Evolutionary conservation across 176 grass and related monocot genomes (phyloP).

Genomic region (Oryza brachyantha): DNA sequence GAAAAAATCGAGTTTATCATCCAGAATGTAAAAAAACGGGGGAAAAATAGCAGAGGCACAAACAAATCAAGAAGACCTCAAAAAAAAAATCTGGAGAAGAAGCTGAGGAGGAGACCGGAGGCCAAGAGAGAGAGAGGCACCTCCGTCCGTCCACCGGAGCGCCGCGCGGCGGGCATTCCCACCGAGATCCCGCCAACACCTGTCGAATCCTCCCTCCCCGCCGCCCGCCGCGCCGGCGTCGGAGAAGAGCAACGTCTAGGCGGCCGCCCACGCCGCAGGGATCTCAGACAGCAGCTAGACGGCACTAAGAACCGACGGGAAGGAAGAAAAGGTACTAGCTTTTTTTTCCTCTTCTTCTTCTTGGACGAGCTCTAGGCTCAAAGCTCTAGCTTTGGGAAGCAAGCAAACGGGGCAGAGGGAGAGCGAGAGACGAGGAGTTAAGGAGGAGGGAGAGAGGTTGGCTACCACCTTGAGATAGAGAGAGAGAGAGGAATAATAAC

Average conservation of each 20-base stretch:
- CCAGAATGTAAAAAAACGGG: not conserved
- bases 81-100: not conserved
- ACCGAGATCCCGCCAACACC: conserved; percentile 29
- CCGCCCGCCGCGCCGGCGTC: not conserved
- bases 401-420: not conserved
- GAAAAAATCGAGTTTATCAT: not conserved
- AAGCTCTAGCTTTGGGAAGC: not conserved
- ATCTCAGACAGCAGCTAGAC: not conserved
- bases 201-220: not conserved
- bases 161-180: not conserved
- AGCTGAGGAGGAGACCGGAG: not conserved
- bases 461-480: not conserved
- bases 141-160: conserved; percentile 2
- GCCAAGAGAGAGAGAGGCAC: conserved; percentile 14
- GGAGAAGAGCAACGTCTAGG: not conserved
- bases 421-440: not conserved
- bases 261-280: not conserved
- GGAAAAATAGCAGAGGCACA: not conserved
- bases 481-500: conserved; percentile 23
- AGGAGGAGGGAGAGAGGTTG: no score
- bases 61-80: not conserved
- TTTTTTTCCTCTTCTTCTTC: conserved; percentile 11
- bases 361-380: conserved; percentile 1
- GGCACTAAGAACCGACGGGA: not conserved
- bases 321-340: not conserved